phyloP scores from a whole-genome alignment of 2,329 filamentous ascomycete species.

The Phyllosticta capitalensis region DNA sequence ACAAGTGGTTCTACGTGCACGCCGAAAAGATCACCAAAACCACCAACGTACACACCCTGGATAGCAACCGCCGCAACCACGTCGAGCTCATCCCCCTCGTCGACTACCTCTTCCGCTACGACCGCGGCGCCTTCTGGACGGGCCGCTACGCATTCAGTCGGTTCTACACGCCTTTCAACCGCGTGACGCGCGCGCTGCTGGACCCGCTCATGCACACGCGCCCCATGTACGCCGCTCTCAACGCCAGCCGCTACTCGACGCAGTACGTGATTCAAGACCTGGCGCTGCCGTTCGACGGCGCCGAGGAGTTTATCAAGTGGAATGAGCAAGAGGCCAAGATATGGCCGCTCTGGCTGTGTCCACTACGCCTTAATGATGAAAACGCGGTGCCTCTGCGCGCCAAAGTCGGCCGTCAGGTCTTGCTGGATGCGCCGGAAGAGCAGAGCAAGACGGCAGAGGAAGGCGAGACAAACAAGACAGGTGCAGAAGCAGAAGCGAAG shows the following conservation, averaged over 20 bases:
- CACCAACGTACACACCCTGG: background rate
- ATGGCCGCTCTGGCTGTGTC: constrained; percentile 53
- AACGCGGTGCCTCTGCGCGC: constrained; percentile 4
- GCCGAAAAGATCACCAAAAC: constrained; percentile 25
- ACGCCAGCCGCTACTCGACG: constrained; percentile 46
- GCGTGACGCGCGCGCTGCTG: constrained; percentile 47
- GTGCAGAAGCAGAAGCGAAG: background rate
- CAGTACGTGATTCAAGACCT: constrained; percentile 56
- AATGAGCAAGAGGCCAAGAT: constrained; percentile 39
- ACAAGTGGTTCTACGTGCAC: constrained; percentile 69
- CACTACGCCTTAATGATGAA: constrained; percentile 29
- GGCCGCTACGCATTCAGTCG: constrained; percentile 52
- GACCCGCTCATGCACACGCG: constrained; percentile 54
- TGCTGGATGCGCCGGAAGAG: background rate
- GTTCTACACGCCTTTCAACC: constrained; percentile 52
- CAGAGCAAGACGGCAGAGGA: background rate
- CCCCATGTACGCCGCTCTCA: constrained; percentile 53
- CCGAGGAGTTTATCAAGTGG: constrained; percentile 45
- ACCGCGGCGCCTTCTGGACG: constrained; percentile 57
- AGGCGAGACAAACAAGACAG: background rate
- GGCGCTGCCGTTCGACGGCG: constrained; percentile 45
- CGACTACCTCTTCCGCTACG: constrained; percentile 53
- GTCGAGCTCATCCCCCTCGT: constrained; percentile 37
- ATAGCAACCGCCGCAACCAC: background rate
- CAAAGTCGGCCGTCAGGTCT: background rate